Conservation (phyloP, 2,329 filamentous ascomycete species). For the Penicillium sp. region DNA sequence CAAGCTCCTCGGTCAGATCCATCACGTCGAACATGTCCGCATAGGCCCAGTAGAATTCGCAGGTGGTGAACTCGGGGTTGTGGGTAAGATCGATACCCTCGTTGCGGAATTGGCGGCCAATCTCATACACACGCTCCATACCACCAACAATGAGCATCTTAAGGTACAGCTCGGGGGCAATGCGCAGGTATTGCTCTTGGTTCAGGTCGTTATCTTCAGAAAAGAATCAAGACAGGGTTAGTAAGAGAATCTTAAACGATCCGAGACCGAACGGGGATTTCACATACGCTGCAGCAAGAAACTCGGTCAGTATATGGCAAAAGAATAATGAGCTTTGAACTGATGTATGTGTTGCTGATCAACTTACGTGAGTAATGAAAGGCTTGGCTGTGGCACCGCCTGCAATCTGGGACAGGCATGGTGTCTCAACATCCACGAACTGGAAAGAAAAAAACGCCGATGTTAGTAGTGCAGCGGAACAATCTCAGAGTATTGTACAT, state of each 20-base stretch:
- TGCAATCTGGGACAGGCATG: constrained; percentile 95
- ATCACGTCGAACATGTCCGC: constrained; percentile 90
- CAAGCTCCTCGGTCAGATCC: constrained; percentile 88
- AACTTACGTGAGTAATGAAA: constrained; percentile 73
- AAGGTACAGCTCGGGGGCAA: constrained; percentile 93
- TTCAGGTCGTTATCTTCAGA: constrained; percentile 84
- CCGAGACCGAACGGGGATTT: not conserved
- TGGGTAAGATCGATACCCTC: constrained; percentile 91
- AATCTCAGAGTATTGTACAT: not conserved
- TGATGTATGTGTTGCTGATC: no score
- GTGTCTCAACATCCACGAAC: constrained; percentile 94
- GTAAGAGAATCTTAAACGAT: not conserved
- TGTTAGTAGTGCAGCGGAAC: not conserved
- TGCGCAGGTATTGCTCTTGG: constrained; percentile 92
- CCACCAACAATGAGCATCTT: constrained; percentile 97
- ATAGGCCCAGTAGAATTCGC: constrained; percentile 96
- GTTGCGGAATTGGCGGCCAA: constrained; percentile 94
- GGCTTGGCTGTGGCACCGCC: constrained; percentile 95
- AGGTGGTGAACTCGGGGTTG: constrained; percentile 97
- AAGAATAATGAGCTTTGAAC: not conserved
- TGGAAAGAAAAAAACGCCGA: not conserved
- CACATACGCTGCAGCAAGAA: not conserved
- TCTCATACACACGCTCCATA: constrained; percentile 91
- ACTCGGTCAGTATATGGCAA: not conserved
- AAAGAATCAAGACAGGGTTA: not conserved